Evolutionary conservation across 768 basidiomycete species (phyloP).

Genomic region (Termitomyces sp.): DNA sequence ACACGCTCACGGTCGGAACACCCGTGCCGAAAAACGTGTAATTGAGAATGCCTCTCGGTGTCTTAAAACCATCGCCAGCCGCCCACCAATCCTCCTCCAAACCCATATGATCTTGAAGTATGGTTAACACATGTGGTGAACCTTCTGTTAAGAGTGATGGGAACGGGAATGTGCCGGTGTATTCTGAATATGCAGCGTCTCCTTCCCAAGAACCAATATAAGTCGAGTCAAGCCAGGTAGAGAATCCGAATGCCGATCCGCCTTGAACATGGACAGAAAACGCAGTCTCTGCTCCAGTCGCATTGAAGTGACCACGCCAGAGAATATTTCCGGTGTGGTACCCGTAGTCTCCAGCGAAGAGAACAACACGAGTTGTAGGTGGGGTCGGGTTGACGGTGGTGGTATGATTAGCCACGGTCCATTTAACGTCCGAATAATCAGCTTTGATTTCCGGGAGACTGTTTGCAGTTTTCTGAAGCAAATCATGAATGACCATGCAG

Average conservation of each 20-base stretch:
- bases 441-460: constrained; percentile 36
- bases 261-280: constrained; percentile 35
- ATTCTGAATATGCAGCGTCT: constrained; percentile 26
- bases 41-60: constrained; percentile 40
- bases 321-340: constrained; percentile 47
- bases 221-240: constrained; percentile 40
- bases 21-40: constrained; percentile 39
- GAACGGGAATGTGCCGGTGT: constrained; percentile 29
- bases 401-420: constrained; percentile 37
- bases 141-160: constrained; percentile 22
- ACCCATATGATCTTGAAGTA: constrained; percentile 52
- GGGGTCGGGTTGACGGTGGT: constrained; percentile 35
- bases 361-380: constrained; percentile 32
- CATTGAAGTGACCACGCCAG: constrained; percentile 46
- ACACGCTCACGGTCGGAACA: constrained; percentile 29
- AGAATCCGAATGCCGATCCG: constrained; percentile 42
- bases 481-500: not conserved
- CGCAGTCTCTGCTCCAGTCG: constrained; percentile 38
- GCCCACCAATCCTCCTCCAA: constrained; percentile 38
- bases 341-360: constrained; percentile 45
- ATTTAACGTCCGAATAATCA: constrained; percentile 33
- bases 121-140: constrained; percentile 37
- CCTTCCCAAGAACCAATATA: constrained; percentile 45
- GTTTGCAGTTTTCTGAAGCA: constrained; percentile 31
- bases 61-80: constrained; percentile 40